phyloP scores from a whole-genome alignment of 768 basidiomycete genomes.

The Macrocybe gigantea region DNA sequence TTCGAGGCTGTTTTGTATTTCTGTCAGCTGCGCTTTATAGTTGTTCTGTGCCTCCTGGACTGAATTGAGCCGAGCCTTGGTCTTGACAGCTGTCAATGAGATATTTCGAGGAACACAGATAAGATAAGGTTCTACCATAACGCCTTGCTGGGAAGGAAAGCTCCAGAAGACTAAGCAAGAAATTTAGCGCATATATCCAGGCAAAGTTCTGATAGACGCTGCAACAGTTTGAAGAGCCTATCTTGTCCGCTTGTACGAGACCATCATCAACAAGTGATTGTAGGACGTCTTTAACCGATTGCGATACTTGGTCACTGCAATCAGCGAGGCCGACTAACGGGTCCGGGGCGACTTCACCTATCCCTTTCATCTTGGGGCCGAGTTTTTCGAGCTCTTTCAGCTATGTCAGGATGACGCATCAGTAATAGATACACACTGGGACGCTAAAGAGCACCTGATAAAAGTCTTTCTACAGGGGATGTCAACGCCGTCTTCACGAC shows the following conservation, averaged over 20 bases:
- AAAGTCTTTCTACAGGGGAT: slow-evolving; percentile 64
- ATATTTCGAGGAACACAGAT: neutral
- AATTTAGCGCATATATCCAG: slow-evolving; percentile 14
- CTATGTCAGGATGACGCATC: slow-evolving; percentile 24
- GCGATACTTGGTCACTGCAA: slow-evolving; percentile 53
- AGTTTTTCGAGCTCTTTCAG: slow-evolving; percentile 92
- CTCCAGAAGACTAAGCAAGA: slow-evolving; percentile 82
- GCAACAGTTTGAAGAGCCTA: slow-evolving; percentile 88
- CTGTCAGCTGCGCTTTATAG: slow-evolving; percentile 41
- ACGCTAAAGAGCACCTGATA: slow-evolving; percentile 43
- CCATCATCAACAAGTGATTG: slow-evolving; percentile 85
- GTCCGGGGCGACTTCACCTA: slow-evolving; percentile 41
- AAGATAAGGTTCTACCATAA: slow-evolving; percentile 39
- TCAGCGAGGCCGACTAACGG: neutral
- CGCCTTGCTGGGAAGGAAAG: slow-evolving; percentile 85
- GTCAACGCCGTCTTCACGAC: neutral
- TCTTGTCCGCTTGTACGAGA: slow-evolving; percentile 84
- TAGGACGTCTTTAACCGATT: slow-evolving; percentile 88
- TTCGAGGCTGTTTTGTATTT: slow-evolving; percentile 41
- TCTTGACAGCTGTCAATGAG: slow-evolving; percentile 26
- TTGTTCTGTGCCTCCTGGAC: slow-evolving; percentile 40
- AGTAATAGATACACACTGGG: neutral
- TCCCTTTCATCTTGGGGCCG: slow-evolving; percentile 85
- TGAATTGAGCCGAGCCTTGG: slow-evolving; percentile 48
- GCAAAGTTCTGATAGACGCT: slow-evolving; percentile 16